Conservation (phyloP, 768 basidiomycete genomes). For the Leccinum variicolor region DNA sequence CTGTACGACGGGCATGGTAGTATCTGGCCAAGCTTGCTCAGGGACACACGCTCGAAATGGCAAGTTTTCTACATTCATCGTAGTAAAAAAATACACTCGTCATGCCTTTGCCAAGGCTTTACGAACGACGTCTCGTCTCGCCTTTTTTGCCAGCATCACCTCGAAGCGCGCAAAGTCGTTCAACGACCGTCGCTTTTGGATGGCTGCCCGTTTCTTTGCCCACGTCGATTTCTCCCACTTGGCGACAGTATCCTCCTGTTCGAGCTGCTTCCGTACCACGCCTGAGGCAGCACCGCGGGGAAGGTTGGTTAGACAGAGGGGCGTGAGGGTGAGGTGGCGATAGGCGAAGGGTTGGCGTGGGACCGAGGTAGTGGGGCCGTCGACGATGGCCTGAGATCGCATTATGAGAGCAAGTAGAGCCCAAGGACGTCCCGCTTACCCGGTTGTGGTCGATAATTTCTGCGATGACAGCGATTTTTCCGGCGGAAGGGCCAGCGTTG, state of each 20-base stretch:
- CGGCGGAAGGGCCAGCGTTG: constrained; percentile 79
- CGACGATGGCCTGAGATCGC: constrained; percentile 77
- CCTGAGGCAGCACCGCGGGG: constrained; percentile 86
- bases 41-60: constrained; percentile 10
- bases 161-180: constrained; percentile 93
- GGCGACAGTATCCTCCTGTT: constrained; percentile 77
- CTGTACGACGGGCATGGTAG: constrained; percentile 60
- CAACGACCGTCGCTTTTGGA: constrained; percentile 67
- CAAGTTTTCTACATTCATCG: neutral
- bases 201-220: constrained; percentile 82
- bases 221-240: constrained; percentile 90
- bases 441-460: constrained; percentile 99
- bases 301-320: constrained; percentile 74
- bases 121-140: constrained; percentile 72
- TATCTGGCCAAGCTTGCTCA: neutral
- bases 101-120: constrained; percentile 57
- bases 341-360: constrained; percentile 91
- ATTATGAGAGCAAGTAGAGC: neutral
- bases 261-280: constrained; percentile 78
- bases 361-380: constrained; percentile 88
- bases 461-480: constrained; percentile 91
- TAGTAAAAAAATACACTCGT: neutral
- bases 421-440: constrained; percentile 39
- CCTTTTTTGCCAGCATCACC: constrained; percentile 87
- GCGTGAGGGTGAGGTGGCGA: constrained; percentile 90